These are phyloP conservation scores for Pythium utonaiense DNA, from an alignment of 352 stramenopile genomes.

Conservation along the genomic window DNA sequence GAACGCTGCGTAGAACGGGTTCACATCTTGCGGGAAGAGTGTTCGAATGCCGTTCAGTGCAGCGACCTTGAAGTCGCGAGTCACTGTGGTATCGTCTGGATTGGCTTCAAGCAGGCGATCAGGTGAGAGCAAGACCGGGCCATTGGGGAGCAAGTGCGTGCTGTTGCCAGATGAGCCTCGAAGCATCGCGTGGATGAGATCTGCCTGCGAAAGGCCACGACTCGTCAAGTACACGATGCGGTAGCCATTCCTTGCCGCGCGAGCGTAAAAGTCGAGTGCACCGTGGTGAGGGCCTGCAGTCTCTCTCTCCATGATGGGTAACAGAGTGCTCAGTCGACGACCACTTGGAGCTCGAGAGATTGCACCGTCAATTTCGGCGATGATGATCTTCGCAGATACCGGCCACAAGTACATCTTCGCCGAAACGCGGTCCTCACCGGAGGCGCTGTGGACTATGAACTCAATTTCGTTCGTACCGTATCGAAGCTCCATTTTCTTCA, in stretches of 20 bases:
- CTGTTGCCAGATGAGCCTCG: slow-evolving; percentile 20
- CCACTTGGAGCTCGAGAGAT: slow-evolving; percentile 46
- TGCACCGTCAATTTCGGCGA: slow-evolving; percentile 80
- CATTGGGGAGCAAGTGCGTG: slow-evolving; percentile 49
- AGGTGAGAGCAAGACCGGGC: slow-evolving; percentile 66
- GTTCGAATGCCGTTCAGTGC: slow-evolving; percentile 57
- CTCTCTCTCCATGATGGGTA: slow-evolving; percentile 50
- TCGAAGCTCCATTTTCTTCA: slow-evolving; percentile 52
- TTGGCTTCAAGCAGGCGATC: slow-evolving; percentile 48
- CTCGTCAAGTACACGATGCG: slow-evolving; percentile 78
- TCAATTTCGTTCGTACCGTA: slow-evolving; percentile 68
- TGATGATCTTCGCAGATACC: slow-evolving; percentile 67
- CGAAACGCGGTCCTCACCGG: slow-evolving; percentile 35
- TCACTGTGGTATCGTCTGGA: slow-evolving; percentile 41
- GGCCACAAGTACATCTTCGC: slow-evolving; percentile 74
- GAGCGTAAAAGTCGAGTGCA: slow-evolving; percentile 72
- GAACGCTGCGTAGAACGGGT: slow-evolving; percentile 84
- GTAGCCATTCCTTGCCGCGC: slow-evolving; percentile 68
- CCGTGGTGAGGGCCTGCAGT: slow-evolving; percentile 45
- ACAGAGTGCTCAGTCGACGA: slow-evolving; percentile 27
- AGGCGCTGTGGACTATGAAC: slow-evolving; percentile 44
- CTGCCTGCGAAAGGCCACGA: slow-evolving; percentile 51
- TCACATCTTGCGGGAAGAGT: slow-evolving; percentile 72
- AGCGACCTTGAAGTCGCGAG: slow-evolving; percentile 61
- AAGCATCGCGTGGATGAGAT: slow-evolving; percentile 44